Percentiles rank a stretch among this genome's conserved stretches.
phyloP scores from a whole-genome alignment of 2,329 filamentous ascomycete genomes.

The Neurospora sp. region DNA sequence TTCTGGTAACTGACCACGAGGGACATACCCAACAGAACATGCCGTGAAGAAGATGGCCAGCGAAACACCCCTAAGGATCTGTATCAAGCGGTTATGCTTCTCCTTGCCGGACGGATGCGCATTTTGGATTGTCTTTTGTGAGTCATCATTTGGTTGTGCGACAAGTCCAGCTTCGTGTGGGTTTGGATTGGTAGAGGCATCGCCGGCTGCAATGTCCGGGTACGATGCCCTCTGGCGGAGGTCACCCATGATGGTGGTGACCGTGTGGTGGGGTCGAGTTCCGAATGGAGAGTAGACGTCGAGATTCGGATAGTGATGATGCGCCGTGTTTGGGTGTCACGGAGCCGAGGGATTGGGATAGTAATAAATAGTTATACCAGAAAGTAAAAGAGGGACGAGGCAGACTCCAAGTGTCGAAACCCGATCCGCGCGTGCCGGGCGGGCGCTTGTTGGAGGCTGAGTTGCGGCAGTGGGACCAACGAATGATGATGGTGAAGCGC shows the following conservation, averaged over 20 bases:
- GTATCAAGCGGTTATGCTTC: conserved; percentile 40
- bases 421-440: not conserved
- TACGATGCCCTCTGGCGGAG: conserved; percentile 8
- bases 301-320: not conserved
- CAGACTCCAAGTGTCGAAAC: not conserved
- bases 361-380: not conserved
- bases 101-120: conserved; percentile 46
- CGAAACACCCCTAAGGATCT: conserved; percentile 41
- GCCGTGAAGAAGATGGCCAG: conserved; percentile 43
- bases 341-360: not conserved
- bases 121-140: not conserved
- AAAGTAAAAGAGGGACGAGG: not conserved
- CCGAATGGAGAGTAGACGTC: not conserved
- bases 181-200: not conserved
- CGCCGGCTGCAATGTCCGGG: not conserved
- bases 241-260: conserved; percentile 9
- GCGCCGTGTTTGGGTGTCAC: not conserved
- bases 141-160: not conserved
- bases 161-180: not conserved
- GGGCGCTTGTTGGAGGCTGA: not conserved
- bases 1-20: not conserved
- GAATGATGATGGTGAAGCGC: not conserved
- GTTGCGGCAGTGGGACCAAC: not conserved
- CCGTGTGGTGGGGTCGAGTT: conserved; percentile 12
- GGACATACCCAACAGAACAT: conserved; percentile 39